These are phyloP conservation scores for Sarocladium oryzae DNA, from an alignment of 2,329 filamentous ascomycete species.

Conservation along the genomic window DNA sequence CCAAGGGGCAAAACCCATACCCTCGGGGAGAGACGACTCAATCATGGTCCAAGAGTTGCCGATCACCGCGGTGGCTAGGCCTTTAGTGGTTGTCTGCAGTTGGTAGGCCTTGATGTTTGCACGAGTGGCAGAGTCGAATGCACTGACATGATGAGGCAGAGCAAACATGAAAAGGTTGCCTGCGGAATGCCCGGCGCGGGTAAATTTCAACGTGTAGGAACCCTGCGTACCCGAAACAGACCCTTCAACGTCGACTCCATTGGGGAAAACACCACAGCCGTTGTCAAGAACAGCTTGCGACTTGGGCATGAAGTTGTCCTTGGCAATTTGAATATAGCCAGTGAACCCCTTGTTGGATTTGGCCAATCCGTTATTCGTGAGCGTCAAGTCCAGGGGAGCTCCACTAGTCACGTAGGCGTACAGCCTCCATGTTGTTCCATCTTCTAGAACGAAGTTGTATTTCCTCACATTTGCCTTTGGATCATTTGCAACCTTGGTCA, in stretches of 20 bases:
- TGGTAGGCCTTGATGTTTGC: slow-evolving; percentile 49
- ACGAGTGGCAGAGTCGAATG: slow-evolving; percentile 55
- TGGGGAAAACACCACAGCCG: slow-evolving; percentile 69
- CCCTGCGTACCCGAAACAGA: slow-evolving; percentile 52
- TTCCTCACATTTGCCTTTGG: slow-evolving; percentile 64
- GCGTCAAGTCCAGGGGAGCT: slow-evolving; percentile 57
- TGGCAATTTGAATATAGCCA: slow-evolving; percentile 77
- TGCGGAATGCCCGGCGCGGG: slow-evolving; percentile 57
- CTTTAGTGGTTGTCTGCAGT: slow-evolving; percentile 80
- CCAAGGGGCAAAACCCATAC: slow-evolving; percentile 78
- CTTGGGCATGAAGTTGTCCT: slow-evolving; percentile 52
- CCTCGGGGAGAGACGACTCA: slow-evolving; percentile 62
- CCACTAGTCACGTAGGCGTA: slow-evolving; percentile 62
- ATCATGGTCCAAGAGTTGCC: slow-evolving; percentile 71
- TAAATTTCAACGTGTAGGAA: slow-evolving; percentile 66
- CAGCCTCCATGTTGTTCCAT: slow-evolving; percentile 72
- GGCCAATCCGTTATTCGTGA: slow-evolving; percentile 60
- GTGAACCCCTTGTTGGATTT: slow-evolving; percentile 61
- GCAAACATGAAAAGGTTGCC: slow-evolving; percentile 76
- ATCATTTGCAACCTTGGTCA: slow-evolving; percentile 49
- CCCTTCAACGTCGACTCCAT: slow-evolving; percentile 45
- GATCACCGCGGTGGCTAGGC: slow-evolving; percentile 64
- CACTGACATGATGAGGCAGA: slow-evolving; percentile 75
- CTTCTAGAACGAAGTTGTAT: slow-evolving; percentile 66
- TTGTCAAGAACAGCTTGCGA: slow-evolving; percentile 67